Evolutionary conservation across 768 basidiomycete genomes (phyloP).

Genomic region (Phanerochaete carnosa): DNA sequence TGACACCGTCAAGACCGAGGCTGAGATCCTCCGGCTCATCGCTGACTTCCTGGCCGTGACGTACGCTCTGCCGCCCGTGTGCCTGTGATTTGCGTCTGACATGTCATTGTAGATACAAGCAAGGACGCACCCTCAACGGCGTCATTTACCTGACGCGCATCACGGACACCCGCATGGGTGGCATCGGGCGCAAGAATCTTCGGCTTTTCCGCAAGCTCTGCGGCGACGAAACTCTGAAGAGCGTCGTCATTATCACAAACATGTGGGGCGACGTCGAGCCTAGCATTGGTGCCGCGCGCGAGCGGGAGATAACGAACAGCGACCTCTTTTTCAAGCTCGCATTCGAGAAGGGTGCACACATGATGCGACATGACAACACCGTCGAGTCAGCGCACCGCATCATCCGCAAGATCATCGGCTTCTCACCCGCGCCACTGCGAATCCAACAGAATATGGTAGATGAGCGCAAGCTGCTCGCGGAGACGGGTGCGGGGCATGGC

Average conservation of each 20-base stretch:
- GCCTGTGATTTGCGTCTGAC: no score
- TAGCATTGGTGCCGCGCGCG: constrained; percentile 35
- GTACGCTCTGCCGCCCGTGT: background rate
- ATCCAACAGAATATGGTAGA: constrained; percentile 41
- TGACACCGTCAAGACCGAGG: constrained; percentile 22
- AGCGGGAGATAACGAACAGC: no score
- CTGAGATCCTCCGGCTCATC: constrained; percentile 29
- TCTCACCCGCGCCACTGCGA: constrained; percentile 39
- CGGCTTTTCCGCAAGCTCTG: constrained; percentile 50
- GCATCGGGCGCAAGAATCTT: constrained; percentile 34
- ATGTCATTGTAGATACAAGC: constrained; percentile 13
- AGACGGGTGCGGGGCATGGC: constrained; percentile 53
- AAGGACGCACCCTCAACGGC: constrained; percentile 14
- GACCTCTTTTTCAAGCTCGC: constrained; percentile 50
- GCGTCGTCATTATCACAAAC: constrained; percentile 50
- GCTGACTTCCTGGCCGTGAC: background rate
- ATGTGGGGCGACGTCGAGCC: constrained; percentile 48
- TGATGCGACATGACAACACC: constrained; percentile 41
- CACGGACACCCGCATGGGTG: constrained; percentile 14
- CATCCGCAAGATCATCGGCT: constrained; percentile 39
- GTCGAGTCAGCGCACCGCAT: constrained; percentile 40
- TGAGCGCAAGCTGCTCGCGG: constrained; percentile 41
- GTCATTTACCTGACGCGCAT: constrained; percentile 21
- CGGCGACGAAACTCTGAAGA: constrained; percentile 44
- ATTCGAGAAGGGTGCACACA: constrained; percentile 42